Evolutionary conservation across 2,329 filamentous ascomycete species (phyloP).

Genomic region (Aureobasidium uvarum): DNA sequence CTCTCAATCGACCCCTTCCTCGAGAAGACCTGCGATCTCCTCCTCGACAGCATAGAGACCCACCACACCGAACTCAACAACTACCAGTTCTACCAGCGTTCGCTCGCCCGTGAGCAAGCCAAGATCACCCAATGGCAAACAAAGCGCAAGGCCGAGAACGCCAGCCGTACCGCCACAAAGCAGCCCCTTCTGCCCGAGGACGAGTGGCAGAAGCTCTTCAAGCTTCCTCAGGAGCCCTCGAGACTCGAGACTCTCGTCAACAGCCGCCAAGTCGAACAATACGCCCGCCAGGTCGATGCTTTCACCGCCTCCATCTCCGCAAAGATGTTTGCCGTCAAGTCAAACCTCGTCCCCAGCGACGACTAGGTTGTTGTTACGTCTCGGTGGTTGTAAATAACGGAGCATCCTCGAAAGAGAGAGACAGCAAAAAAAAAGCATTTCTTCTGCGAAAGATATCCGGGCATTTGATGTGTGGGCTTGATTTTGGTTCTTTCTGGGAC

Average conservation of each 20-base stretch:
- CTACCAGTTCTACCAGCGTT: conserved; percentile 95
- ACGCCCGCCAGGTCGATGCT: conserved; percentile 93
- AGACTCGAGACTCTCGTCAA: conserved; percentile 92
- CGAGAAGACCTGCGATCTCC: conserved; percentile 95
- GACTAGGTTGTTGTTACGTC: conserved; percentile 15
- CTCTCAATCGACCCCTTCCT: conserved; percentile 96
- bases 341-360: conserved; percentile 61
- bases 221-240: conserved; percentile 92
- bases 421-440: conserved; percentile 7
- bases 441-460: conserved; percentile 23
- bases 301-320: conserved; percentile 88
- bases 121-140: conserved; percentile 97
- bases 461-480: conserved; percentile 19
- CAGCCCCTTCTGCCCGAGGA: conserved; percentile 88
- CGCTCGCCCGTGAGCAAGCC: conserved; percentile 86
- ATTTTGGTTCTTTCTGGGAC: conserved; percentile 11
- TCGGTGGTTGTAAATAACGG: conserved; percentile 15
- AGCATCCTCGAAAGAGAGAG: conserved; percentile 6
- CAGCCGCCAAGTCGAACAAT: conserved; percentile 94
- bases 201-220: conserved; percentile 98
- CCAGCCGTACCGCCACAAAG: conserved; percentile 78
- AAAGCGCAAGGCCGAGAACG: conserved; percentile 96
- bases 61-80: conserved; percentile 99
- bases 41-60: conserved; percentile 94
- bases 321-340: conserved; percentile 97